Evolutionary conservation across 768 basidiomycete genomes (phyloP), one percentile per base, ranked within the genome.

Genomic region (Multifurca ochricompacta): DNA sequence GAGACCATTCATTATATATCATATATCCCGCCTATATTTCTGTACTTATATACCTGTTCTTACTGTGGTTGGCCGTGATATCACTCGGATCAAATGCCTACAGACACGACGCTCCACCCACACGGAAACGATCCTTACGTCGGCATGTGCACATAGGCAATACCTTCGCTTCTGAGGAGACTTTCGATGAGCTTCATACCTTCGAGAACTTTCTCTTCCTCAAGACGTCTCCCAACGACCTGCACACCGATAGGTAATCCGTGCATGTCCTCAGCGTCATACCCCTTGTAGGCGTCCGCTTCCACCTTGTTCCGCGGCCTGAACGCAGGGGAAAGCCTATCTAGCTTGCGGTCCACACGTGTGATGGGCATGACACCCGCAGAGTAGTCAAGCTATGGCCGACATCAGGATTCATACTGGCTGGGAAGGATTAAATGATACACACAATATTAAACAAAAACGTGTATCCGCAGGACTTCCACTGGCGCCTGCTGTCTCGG

Each of bases 121-220:
- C 14, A 8, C 18, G 5, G 13, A 6, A 27, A 14, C 19, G 21
- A 3, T 28, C 10, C 14, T 21, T 48, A 48, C 14, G 49, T 18
- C 1, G 39, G 16, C 25, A 32, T 35, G 18, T 54, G 50, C 8
- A 31, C 8, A 18, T 59, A 56, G 7, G 43, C 47, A 11, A 27
- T 41, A 16, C 50, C 50, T 3, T 41, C 27, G 30, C 30, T 23
- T 35, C 34, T 50, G 44, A 59, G 45, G 21, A 61, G 46, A 13
- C 61, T 31, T 49, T 80, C 70, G 44, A 85, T 69, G 6, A 86
- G 72, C 61, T 78, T 77, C 80, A 86, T 85, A 2, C 79, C 83
- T 62, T 81, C 78, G 6, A 87, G 58, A 2, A 85, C 84, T 62
- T 81, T 81, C 67, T 89, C 87, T 67, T 88, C 87, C 64, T 85